These are phyloP conservation scores for Glycine tomentella DNA, from an alignment of 306 rosid genomes.

Conservation along the genomic window DNA sequence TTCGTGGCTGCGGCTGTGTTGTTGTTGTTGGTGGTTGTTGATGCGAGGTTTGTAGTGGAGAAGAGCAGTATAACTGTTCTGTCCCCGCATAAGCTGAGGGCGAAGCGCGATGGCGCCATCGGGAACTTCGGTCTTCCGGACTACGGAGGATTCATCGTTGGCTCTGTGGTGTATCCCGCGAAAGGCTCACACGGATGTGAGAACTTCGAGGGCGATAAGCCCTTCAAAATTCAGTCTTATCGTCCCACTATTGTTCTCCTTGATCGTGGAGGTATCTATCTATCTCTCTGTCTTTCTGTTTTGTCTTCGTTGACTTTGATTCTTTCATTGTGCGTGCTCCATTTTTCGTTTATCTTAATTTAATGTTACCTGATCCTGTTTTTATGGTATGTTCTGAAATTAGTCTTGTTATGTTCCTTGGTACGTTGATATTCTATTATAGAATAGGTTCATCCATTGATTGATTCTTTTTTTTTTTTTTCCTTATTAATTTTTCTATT, in stretches of 20 bases:
- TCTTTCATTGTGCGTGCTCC: too few species aligned
- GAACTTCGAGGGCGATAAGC: conserved; percentile 75
- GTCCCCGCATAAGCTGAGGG: conserved; percentile 55
- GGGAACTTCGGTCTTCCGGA: conserved; percentile 93
- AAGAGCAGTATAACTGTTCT: conserved; percentile 71
- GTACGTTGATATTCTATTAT: not conserved
- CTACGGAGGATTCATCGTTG: conserved; percentile 84
- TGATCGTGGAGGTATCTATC: conserved; percentile 87
- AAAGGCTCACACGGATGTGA: conserved; percentile 63
- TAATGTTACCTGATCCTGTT: too few species aligned
- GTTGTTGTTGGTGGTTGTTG: conserved; percentile 15
- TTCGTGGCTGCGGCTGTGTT: not conserved
- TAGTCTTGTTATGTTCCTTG: conserved; percentile 1
- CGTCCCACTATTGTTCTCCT: conserved; percentile 72
- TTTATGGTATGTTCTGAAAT: not conserved
- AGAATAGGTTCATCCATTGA: not conserved
- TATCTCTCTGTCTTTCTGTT: not conserved
- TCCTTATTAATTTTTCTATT: not conserved
- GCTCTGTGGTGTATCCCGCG: conserved; percentile 71
- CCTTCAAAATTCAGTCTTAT: conserved; percentile 54
- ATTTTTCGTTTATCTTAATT: too few species aligned
- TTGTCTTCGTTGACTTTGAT: conserved; percentile 24
- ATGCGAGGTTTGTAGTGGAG: conserved; percentile 82
- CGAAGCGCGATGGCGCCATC: conserved; percentile 72
- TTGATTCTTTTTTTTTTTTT: not conserved